Evolutionary conservation across 2,329 filamentous ascomycete genomes (phyloP), one percentile per base, ranked within the genome.

Genomic region (Gaeumannomyces tritici): DNA sequence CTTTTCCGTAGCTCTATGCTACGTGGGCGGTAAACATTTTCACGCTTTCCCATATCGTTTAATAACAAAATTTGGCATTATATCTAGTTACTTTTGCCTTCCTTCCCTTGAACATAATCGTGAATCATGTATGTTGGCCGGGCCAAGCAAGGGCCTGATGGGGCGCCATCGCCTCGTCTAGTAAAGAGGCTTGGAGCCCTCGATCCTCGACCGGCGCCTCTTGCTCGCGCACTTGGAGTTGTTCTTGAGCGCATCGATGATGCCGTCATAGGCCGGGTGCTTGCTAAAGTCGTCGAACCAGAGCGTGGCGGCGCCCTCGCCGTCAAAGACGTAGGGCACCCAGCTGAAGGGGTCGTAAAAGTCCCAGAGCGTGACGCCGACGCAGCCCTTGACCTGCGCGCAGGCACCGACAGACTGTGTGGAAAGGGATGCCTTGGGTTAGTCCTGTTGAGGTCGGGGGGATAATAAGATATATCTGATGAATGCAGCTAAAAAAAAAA

Each of bases 191-290:
- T 35, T 42, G 33, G 31, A 35, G 31, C n/a, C 58, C 31, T 60
- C 58, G 12, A 60, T 51, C 13, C 58, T 26, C 27, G 58, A 51
- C 21, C 58, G 58, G 26, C 35, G 33, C 33, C 58, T 31, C 58
- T 54, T 60, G 58, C 58, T 60, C 35, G 27, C 58, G 35, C 58
- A 60, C 29, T 56, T 56, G 33, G 71, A 73, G 15, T 62, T 65
- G 66, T 75, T 75, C 66, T 71, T 73, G 57, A 77, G 63, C 7
- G 70, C 74, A 63, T 69, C 69, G 13, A 75, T 65, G 33, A 74
- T 68, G 21, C 73, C 74, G 21, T 73, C 67, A 65, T 76, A 79
- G 2, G 78, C 77, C 0, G 77, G 76, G 65, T 80, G 77, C 63
- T 72, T 73, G 33, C 68, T 70, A 59, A 76, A 75, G 66, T 77